phyloP scores from a whole-genome alignment of 495 filamentous ascomycete species.

The Pyronema domesticum region DNA sequence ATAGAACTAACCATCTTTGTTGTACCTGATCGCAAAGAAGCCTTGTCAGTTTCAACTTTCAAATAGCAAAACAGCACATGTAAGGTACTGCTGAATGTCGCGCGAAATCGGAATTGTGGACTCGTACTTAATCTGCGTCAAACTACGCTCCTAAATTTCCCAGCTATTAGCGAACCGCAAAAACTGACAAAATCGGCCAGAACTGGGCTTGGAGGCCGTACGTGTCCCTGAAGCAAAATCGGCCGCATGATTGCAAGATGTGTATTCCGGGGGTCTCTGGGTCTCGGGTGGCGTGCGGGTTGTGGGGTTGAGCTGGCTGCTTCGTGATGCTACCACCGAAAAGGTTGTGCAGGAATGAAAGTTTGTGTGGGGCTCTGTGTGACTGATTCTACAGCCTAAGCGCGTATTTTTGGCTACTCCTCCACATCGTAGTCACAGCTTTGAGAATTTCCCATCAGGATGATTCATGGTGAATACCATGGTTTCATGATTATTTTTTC shows the following conservation, averaged over 20 bases:
- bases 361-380: slow-evolving; percentile 1
- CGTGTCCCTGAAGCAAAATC: slow-evolving; percentile 87
- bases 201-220: slow-evolving; percentile 26
- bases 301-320: neutral
- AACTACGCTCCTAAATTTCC: slow-evolving; percentile 58
- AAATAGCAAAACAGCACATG: neutral
- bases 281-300: neutral
- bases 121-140: slow-evolving; percentile 85
- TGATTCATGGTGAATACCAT: no score
- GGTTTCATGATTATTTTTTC: no score
- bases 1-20: slow-evolving; percentile 41
- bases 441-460: no score
- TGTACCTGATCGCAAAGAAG: slow-evolving; percentile 42
- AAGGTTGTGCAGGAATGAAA: slow-evolving; percentile 1
- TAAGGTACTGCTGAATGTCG: neutral
- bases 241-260: slow-evolving; percentile 51
- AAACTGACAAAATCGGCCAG: slow-evolving; percentile 5
- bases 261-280: neutral
- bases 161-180: slow-evolving; percentile 19
- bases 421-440: no score
- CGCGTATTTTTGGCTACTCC: neutral
- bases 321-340: neutral
- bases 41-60: slow-evolving; percentile 5
- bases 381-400: neutral
- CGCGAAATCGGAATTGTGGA: neutral